Base-by-base conservation (phyloP, 176 grass and related monocot species). In the Zea luxurians region DNA sequence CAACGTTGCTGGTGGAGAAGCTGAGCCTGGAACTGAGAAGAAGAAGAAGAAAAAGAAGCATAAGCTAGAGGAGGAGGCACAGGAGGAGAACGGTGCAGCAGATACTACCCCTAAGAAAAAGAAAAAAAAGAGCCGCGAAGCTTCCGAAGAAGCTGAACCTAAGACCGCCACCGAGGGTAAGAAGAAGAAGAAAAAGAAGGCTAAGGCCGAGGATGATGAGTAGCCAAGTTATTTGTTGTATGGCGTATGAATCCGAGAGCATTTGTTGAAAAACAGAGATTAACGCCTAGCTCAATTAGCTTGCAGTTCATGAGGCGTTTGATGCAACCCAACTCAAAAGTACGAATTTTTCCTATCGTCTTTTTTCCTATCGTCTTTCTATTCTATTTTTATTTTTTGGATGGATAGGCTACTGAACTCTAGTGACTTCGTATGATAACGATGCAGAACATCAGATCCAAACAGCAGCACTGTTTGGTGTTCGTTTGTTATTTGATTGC, bases 31-130 rank as follows among this genome's bases (percentile, higher is more conserved):
- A 76, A 91, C 88, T 0, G 85, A 88, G 58, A 88, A 94, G 77
- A 93, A 93, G 69, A 88, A 86, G 48, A 93, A 94, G 83, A 94
- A 94, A 64, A 92, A 93, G 86, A 97, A 93, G 80, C 73, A 92
- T 50, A 90, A 92, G 47, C 36, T 84, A 35, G 85, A 89, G 69
- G 27, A 27, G 27, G 85, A 88, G 52, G 48, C 71, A 57, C 81
- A 69, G 40, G 57, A 27, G 27, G 27, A 75, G 11, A 88, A 79
- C 7, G 58, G 66, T 1, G 37, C 13, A 2, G 44, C 42, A 4
- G 61, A 27, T 43, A 59, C 27, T 4, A 91, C 89, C 36, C 71
- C 87, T 43, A 88, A 86, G 71, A 94, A 83, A 75, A 85, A 93
- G 43, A 97, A 86, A 40, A 90, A 85, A 69, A 93, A 93, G 82